phyloP scores from a whole-genome alignment of 306 rosid genomes.

The Medicago lupulina region DNA sequence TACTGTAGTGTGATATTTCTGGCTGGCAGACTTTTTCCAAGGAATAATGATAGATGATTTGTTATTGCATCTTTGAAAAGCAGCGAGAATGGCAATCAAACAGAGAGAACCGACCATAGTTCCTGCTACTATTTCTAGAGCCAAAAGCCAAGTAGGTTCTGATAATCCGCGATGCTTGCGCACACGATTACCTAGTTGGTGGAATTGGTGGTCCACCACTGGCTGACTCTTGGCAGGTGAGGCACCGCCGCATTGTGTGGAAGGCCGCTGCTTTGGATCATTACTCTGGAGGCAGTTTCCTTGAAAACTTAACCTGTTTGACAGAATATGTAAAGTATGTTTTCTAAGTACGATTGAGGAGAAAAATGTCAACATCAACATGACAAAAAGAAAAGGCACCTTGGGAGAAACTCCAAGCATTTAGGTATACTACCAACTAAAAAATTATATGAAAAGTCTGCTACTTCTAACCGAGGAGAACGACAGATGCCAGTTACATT shows the following conservation, averaged over 20 bases:
- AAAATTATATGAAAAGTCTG: slow-evolving; percentile 88
- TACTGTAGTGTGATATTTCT: slow-evolving; percentile 68
- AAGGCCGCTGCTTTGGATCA: slow-evolving; percentile 70
- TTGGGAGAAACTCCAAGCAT: slow-evolving; percentile 87
- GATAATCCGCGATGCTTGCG: slow-evolving; percentile 62
- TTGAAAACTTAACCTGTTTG: slow-evolving; percentile 78
- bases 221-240: slow-evolving; percentile 67
- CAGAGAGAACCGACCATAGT: slow-evolving; percentile 73
- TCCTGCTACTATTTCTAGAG: slow-evolving; percentile 84
- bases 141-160: slow-evolving; percentile 86
- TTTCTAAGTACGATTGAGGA: slow-evolving; percentile 37
- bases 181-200: slow-evolving; percentile 41
- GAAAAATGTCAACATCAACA: slow-evolving; percentile 36
- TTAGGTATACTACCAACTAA: slow-evolving; percentile 86
- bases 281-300: slow-evolving; percentile 84
- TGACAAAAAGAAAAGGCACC: slow-evolving; percentile 53
- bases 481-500: slow-evolving; percentile 76
- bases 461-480: slow-evolving; percentile 66
- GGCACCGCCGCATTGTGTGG: slow-evolving; percentile 67
- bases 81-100: slow-evolving; percentile 68
- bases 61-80: slow-evolving; percentile 67
- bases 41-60: slow-evolving; percentile 86
- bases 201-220: slow-evolving; percentile 47
- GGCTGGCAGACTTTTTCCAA: slow-evolving; percentile 87
- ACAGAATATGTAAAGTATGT: slow-evolving; percentile 21